phyloP scores from a whole-genome alignment of 1,139 yeast genomes.

The Yamadazyma jaroonii region DNA sequence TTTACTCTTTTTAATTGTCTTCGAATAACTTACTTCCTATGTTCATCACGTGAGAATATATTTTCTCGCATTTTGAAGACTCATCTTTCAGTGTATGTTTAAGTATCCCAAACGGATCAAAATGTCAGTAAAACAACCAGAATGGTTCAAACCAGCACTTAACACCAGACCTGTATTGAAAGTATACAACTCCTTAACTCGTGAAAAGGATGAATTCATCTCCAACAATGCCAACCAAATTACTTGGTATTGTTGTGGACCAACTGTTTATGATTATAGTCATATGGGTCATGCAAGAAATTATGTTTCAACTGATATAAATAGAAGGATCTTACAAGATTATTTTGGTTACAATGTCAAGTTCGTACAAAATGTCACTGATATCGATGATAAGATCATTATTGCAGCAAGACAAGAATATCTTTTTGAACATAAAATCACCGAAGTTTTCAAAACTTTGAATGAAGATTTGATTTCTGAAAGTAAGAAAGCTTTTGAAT shows the following conservation, averaged over 20 bases:
- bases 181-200: constrained; percentile 77
- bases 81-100: constrained; percentile 7
- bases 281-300: constrained; percentile 99
- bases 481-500: constrained; percentile 41
- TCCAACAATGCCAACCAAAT: constrained; percentile 64
- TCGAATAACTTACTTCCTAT: too few species aligned
- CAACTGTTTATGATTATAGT: constrained; percentile 94
- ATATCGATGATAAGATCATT: constrained; percentile 95
- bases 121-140: constrained; percentile 24
- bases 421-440: constrained; percentile 60
- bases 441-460: constrained; percentile 28
- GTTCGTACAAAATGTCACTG: constrained; percentile 95
- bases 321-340: constrained; percentile 81
- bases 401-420: constrained; percentile 89
- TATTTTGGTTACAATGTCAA: constrained; percentile 85
- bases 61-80: constrained; percentile 4
- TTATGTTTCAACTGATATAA: constrained; percentile 91
- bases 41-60: background rate
- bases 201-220: constrained; percentile 71
- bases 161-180: constrained; percentile 23
- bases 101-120: constrained; percentile 4
- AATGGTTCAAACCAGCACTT: constrained; percentile 33
- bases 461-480: constrained; percentile 35
- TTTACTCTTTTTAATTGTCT: background rate
- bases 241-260: constrained; percentile 98